These are phyloP conservation scores for Elongisporangium prolatum DNA, from an alignment of 352 stramenopile genomes.

Conservation along the genomic window DNA sequence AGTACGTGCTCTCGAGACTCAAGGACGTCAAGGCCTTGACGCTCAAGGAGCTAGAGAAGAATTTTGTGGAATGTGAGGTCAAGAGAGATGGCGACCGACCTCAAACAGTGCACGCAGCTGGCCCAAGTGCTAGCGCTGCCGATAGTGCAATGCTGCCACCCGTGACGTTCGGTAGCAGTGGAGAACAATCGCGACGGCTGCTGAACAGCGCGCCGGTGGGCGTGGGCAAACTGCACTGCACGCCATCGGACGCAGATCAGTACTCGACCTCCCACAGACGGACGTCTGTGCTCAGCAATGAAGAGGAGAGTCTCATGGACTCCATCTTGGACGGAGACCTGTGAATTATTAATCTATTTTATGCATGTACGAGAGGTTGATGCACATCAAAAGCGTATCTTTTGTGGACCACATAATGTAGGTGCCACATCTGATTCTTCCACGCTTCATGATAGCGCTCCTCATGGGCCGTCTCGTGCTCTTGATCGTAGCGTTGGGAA, in stretches of 20 bases:
- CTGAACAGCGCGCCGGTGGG: constrained; percentile 71
- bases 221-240: constrained; percentile 58
- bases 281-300: constrained; percentile 53
- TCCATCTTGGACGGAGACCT: constrained; percentile 55
- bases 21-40: constrained; percentile 71
- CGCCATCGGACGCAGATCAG: constrained; percentile 26
- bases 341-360: constrained; percentile 4
- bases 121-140: neutral
- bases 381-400: neutral
- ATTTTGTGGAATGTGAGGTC: constrained; percentile 58
- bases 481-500: neutral
- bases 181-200: constrained; percentile 41
- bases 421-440: neutral
- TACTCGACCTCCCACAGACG: constrained; percentile 13
- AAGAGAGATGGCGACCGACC: constrained; percentile 31
- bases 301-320: constrained; percentile 84
- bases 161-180: constrained; percentile 29
- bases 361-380: constrained; percentile 1
- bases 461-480: neutral
- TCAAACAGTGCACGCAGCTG: constrained; percentile 52
- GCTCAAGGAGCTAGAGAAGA: constrained; percentile 83
- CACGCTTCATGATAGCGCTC: neutral
- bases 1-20: constrained; percentile 59
- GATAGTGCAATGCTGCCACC: constrained; percentile 27
- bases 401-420: neutral